phyloP scores from a whole-genome alignment of 208 protist species.

The Trichomonas vaginalis region DNA sequence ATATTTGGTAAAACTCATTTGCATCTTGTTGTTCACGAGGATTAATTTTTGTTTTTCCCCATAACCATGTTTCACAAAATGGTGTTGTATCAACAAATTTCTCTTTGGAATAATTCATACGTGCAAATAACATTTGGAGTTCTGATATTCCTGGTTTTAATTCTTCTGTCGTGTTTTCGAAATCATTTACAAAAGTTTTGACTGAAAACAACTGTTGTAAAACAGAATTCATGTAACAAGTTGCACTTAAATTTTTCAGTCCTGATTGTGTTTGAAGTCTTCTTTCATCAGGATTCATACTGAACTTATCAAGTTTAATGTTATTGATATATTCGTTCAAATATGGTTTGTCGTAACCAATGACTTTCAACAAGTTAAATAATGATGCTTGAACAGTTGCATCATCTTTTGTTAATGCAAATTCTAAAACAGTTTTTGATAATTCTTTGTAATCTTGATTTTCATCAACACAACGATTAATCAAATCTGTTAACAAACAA shows the following conservation, averaged over 20 bases:
- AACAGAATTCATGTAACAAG: background rate
- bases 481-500: too few relatives aligned
- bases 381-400: too few relatives aligned
- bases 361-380: too few relatives aligned
- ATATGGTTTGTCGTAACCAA: too few relatives aligned
- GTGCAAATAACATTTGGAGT: background rate
- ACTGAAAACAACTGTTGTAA: background rate
- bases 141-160: background rate
- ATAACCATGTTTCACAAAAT: background rate
- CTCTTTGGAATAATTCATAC: background rate
- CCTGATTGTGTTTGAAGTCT: background rate
- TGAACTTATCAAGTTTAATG: too few relatives aligned
- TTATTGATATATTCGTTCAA: too few relatives aligned
- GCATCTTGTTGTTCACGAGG: background rate
- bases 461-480: too few relatives aligned
- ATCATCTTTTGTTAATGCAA: too few relatives aligned
- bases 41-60: background rate
- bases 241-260: background rate
- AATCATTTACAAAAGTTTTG: background rate
- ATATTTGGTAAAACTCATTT: background rate
- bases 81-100: background rate
- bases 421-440: too few relatives aligned
- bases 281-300: background rate
- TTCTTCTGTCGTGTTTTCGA: background rate
- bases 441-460: too few relatives aligned